phyloP scores from a whole-genome alignment of 2,329 filamentous ascomycete genomes.

The Sporothrix phasma region DNA sequence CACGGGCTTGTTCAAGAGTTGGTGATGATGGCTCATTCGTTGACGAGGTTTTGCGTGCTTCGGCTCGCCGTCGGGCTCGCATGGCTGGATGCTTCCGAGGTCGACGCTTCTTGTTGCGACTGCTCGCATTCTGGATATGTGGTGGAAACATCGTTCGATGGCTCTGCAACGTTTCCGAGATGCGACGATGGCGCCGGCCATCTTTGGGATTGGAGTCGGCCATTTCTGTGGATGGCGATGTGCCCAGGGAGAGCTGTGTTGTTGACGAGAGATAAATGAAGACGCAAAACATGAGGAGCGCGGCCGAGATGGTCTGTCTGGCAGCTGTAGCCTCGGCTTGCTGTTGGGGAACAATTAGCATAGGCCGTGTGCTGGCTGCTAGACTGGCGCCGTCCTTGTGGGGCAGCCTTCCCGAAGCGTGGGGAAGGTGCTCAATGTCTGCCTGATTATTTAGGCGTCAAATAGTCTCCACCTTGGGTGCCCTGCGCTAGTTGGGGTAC shows the following conservation, averaged over 20 bases:
- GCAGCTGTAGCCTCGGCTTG: slow-evolving; percentile 15
- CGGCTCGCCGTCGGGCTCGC: background rate
- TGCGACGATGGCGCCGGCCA: background rate
- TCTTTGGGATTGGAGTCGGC: slow-evolving; percentile 10
- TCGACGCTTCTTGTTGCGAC: background rate
- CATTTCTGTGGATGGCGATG: slow-evolving; percentile 5
- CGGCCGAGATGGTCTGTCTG: background rate
- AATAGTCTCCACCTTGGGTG: background rate
- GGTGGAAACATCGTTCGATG: background rate
- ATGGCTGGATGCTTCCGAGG: background rate
- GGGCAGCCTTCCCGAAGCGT: background rate
- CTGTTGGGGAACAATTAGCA: background rate
- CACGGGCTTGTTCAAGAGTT: slow-evolving; percentile 55
- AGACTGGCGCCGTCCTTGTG: background rate
- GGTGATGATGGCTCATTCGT: background rate
- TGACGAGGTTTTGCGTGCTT: background rate
- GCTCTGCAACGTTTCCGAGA: background rate
- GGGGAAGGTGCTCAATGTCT: background rate
- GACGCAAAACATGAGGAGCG: background rate
- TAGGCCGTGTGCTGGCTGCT: background rate
- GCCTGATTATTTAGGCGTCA: background rate
- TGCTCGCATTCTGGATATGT: background rate
- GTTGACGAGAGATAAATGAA: background rate
- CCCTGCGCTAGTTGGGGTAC: background rate
- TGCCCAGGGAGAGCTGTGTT: background rate